Percentiles rank a stretch among this genome's conserved stretches.
Conservation (phyloP, 31 red algal species). For the Odonthalia washingtoniensis region DNA sequence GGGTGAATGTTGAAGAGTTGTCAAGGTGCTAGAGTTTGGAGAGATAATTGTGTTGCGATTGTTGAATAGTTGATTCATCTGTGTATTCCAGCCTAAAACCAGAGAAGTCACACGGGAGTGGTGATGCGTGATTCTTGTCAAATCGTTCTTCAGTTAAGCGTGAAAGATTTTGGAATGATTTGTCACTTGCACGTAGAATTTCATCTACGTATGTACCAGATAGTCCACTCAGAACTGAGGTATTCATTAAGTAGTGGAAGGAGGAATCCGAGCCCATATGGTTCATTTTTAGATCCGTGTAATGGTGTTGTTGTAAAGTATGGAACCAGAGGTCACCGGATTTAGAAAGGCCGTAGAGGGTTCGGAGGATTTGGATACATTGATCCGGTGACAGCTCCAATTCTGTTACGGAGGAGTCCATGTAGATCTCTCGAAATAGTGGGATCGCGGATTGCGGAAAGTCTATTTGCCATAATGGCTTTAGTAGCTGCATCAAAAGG, state of each 20-base stretch:
- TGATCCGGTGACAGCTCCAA: conserved; percentile 24
- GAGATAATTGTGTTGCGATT: too few relatives aligned
- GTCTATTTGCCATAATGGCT: too few relatives aligned
- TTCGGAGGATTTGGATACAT: conserved; percentile 22
- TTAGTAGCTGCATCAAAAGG: too few relatives aligned
- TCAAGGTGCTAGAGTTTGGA: too few relatives aligned
- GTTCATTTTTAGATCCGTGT: conserved; percentile 5
- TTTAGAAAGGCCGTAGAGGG: conserved; percentile 18
- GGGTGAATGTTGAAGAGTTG: too few relatives aligned
- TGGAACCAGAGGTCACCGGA: conserved; percentile 9
- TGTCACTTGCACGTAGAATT: neutral
- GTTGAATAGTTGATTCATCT: too few relatives aligned
- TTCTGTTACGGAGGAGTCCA: conserved; percentile 10
- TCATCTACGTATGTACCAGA: conserved; percentile 19
- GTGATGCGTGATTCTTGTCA: too few relatives aligned
- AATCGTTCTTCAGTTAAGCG: too few relatives aligned
- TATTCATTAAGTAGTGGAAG: neutral
- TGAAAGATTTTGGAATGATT: too few relatives aligned
- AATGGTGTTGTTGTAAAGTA: neutral
- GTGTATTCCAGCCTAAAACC: too few relatives aligned
- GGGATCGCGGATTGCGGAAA: conserved; percentile 4
- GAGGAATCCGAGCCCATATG: neutral
- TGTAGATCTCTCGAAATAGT: conserved; percentile 15
- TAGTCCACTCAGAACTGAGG: neutral
- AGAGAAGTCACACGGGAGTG: too few relatives aligned